phyloP scores from a whole-genome alignment of 2,329 filamentous ascomycete species.

The Aspergillus novofumigatus region DNA sequence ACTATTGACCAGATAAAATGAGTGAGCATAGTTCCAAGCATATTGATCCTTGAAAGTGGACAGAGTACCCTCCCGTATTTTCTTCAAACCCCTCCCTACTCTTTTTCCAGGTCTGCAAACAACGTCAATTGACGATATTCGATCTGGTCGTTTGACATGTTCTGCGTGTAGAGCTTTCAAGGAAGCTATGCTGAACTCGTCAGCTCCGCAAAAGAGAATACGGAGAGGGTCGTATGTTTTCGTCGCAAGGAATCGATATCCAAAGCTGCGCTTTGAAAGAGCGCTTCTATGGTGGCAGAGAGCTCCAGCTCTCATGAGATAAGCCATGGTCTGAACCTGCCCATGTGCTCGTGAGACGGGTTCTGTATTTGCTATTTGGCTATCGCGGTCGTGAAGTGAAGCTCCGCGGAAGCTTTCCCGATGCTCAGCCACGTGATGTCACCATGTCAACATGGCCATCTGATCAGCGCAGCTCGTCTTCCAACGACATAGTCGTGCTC shows the following conservation, averaged over 20 bases:
- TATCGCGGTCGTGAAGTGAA: conserved; percentile 1
- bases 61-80: conserved; percentile 58
- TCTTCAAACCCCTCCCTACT: conserved; percentile 70
- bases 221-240: conserved; percentile 57
- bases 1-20: conserved; percentile 47
- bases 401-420: conserved; percentile 9
- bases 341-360: background rate
- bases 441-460: conserved; percentile 18
- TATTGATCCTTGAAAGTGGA: background rate
- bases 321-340: conserved; percentile 19
- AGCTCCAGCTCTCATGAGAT: conserved; percentile 17
- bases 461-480: conserved; percentile 6
- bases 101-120: conserved; percentile 75
- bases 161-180: conserved; percentile 65
- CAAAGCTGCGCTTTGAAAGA: conserved; percentile 6
- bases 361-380: background rate
- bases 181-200: conserved; percentile 79
- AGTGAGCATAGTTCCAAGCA: conserved; percentile 1
- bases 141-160: conserved; percentile 46
- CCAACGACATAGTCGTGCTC: conserved; percentile 3
- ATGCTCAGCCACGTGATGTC: conserved; percentile 31
- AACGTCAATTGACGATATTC: conserved; percentile 77
- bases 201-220: conserved; percentile 92
- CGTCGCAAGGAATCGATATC: conserved; percentile 24
- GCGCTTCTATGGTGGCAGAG: conserved; percentile 21